Evolutionary conservation across 257 asterid species (phyloP).

Genomic region (Nicotiana benthamiana): DNA sequence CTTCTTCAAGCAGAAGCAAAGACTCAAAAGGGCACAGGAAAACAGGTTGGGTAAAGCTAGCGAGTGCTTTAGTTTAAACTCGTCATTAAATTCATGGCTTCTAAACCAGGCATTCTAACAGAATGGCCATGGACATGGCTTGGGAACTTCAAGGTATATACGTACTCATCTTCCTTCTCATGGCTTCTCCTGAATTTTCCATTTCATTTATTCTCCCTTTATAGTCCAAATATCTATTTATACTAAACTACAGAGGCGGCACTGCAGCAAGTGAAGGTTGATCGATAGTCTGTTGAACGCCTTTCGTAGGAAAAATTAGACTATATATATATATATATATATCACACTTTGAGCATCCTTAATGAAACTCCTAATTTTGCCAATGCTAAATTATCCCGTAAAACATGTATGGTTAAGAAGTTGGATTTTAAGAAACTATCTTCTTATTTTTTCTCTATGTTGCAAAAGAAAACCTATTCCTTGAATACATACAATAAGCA

Average conservation of each 20-base stretch:
- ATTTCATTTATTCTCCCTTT: background rate
- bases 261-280: too few species aligned
- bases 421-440: background rate
- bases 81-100: conserved; percentile 17
- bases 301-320: too few species aligned
- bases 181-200: background rate
- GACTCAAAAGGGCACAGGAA: background rate
- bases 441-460: background rate
- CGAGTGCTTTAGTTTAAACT: background rate
- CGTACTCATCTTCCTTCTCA: background rate
- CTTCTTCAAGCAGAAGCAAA: background rate
- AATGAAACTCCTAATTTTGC: too few species aligned
- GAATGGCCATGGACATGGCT: conserved; percentile 42
- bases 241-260: background rate
- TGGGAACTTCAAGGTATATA: conserved; percentile 32
- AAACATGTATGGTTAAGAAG: background rate
- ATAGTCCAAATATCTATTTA: background rate
- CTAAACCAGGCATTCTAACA: conserved; percentile 31
- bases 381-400: too few species aligned
- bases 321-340: background rate
- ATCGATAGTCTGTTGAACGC: too few species aligned
- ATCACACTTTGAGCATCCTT: too few species aligned
- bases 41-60: background rate
- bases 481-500: background rate
- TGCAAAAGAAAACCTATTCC: background rate